Conservation (phyloP, 228 moss, liverwort and hornwort genomes). For the Sphagnum magellanicum region DNA sequence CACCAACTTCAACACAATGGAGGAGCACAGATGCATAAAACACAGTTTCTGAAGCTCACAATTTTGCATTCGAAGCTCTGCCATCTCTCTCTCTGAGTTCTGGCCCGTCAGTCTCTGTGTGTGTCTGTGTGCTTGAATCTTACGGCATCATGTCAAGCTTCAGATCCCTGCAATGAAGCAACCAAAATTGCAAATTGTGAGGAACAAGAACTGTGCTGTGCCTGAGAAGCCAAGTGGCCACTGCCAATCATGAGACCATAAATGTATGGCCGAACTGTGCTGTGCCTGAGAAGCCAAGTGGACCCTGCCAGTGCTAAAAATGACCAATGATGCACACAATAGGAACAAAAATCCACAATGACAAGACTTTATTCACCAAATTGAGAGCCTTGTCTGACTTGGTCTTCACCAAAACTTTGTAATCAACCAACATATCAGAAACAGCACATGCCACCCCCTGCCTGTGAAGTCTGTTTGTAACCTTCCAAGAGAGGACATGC, state of each 20-base stretch:
- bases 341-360: slow-evolving; percentile 35
- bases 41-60: too few species aligned
- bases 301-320: slow-evolving; percentile 35
- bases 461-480: slow-evolving; percentile 29
- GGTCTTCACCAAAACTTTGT: slow-evolving; percentile 48
- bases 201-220: slow-evolving; percentile 50
- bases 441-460: slow-evolving; percentile 59
- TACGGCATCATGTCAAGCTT: too few species aligned
- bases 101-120: too few species aligned
- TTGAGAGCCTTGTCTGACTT: slow-evolving; percentile 38
- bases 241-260: too few species aligned
- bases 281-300: slow-evolving; percentile 60
- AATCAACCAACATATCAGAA: slow-evolving; percentile 70
- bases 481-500: slow-evolving; percentile 38
- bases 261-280: slow-evolving; percentile 44
- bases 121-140: too few species aligned
- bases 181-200: too few species aligned
- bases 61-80: too few species aligned
- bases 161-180: too few species aligned
- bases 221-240: slow-evolving; percentile 57
- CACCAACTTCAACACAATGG: too few species aligned
- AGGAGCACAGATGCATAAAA: too few species aligned
- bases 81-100: too few species aligned
- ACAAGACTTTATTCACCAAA: slow-evolving; percentile 36
- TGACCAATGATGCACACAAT: slow-evolving; percentile 42